Percentiles rank a stretch among this genome's conserved stretches.
Evolutionary conservation across 1,139 yeast genomes (phyloP).

Genomic region (Saccharomyces hybrid): DNA sequence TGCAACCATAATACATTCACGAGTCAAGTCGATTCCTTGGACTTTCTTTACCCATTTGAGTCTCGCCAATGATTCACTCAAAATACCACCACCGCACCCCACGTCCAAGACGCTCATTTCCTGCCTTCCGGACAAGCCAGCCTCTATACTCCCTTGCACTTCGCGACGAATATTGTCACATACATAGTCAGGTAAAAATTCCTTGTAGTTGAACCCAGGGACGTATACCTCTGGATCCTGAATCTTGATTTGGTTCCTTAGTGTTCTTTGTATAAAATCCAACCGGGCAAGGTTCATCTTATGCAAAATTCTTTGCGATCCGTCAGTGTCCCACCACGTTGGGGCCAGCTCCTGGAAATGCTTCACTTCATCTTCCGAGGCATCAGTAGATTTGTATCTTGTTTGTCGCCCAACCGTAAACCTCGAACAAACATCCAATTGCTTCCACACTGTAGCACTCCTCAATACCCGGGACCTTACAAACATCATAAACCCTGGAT

Average conservation of each 20-base stretch:
- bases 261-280: slow-evolving; percentile 69
- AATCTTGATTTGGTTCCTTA: slow-evolving; percentile 40
- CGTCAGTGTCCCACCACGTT: slow-evolving; percentile 94
- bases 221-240: slow-evolving; percentile 47
- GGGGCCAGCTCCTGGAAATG: slow-evolving; percentile 84
- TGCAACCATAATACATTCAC: slow-evolving; percentile 78
- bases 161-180: slow-evolving; percentile 39
- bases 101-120: slow-evolving; percentile 63
- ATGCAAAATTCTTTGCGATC: slow-evolving; percentile 87
- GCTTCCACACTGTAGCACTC: background rate
- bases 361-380: slow-evolving; percentile 48
- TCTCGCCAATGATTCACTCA: slow-evolving; percentile 81
- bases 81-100: slow-evolving; percentile 97
- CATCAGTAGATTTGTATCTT: slow-evolving; percentile 15
- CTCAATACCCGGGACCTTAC: background rate
- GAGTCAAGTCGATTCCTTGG: slow-evolving; percentile 76
- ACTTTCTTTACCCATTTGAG: slow-evolving; percentile 56
- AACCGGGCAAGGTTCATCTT: slow-evolving; percentile 85
- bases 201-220: slow-evolving; percentile 65
- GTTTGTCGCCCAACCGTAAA: background rate
- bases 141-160: slow-evolving; percentile 43
- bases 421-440: background rate
- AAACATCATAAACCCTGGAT: background rate
- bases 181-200: slow-evolving; percentile 54
- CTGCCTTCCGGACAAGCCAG: slow-evolving; percentile 33